Evolutionary conservation across 371 early-diverging fungal species (phyloP), one percentile per base, ranked within the genome.

Genomic region (Mucor saturninus): DNA sequence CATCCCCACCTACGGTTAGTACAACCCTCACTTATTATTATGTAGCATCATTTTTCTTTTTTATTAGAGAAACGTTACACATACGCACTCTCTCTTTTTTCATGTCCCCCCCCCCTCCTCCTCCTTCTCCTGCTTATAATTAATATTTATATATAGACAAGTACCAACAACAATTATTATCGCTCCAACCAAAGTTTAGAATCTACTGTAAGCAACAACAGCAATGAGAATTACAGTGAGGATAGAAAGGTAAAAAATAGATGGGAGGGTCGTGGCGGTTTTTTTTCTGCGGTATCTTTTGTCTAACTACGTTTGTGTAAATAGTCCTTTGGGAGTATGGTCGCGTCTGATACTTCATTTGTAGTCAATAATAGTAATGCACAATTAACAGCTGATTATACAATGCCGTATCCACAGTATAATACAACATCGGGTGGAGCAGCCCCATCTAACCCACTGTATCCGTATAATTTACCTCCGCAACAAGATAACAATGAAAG

Each of bases 351-450:
- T 64, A 68, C n/a, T 63, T 69, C 61, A 67, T 71, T 66, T 60
- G 65, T 51, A 67, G 62, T 39, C 67, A 74, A 26, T 61, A 72
- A 45, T 58, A 46, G 28, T 69, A 64, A 67, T 71, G 54, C 66
- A 29, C 62, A 59, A 53, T 67, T 58, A 30, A 2, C 51, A 40
- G 49, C 59, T 13, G 37, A 50, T 6, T 59, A 59, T 14, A 21
- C 59, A 38, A 50, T 59, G 50, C 28, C 59, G 13, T 59, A 59
- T 28, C 39, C 59, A 28, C 28, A 49, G 13, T 59, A 59, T 9
- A 39, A 39, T 50, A 9, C 59, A 28, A 8, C 59, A 45, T 21
- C 21, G 21, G 32, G 32, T 5, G 14, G 32, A 39, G 49, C 32
- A 28, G 50, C 49, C 26, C 9, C 59, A 30, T 14, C 59, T n/a